phyloP scores from a whole-genome alignment of 805 yeast species.

The Ogataea nitratoaversa region DNA sequence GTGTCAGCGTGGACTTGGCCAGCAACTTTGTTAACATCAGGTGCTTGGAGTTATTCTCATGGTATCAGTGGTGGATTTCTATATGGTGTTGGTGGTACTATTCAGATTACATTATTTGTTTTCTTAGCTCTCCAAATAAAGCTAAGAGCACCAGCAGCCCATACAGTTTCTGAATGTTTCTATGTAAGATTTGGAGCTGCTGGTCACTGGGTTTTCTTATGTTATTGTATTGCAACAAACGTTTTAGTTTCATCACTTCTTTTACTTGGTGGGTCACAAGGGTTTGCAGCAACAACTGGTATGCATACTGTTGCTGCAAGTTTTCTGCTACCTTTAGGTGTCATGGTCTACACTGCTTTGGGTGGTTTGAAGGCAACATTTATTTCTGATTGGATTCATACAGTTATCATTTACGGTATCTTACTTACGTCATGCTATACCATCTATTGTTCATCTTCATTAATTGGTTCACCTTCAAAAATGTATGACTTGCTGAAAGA shows the following conservation, averaged over 20 bases:
- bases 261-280: constrained; percentile 42
- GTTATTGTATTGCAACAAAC: constrained; percentile 35
- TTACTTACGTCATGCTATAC: constrained; percentile 31
- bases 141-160: constrained; percentile 38
- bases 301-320: constrained; percentile 43
- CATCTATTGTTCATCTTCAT: constrained; percentile 33
- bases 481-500: constrained; percentile 39
- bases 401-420: constrained; percentile 32
- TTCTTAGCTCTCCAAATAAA: constrained; percentile 38
- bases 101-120: constrained; percentile 35
- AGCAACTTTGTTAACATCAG: constrained; percentile 35
- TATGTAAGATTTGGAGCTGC: constrained; percentile 35
- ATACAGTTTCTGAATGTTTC: constrained; percentile 39
- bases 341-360: constrained; percentile 42
- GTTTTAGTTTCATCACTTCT: constrained; percentile 33
- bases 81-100: constrained; percentile 35
- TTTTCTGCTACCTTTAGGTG: constrained; percentile 44
- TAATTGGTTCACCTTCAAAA: constrained; percentile 41
- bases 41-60: constrained; percentile 37
- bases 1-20: constrained; percentile 49
- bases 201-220: constrained; percentile 34
- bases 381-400: constrained; percentile 49
- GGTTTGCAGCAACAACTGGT: constrained; percentile 38
- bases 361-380: constrained; percentile 55
- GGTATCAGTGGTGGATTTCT: constrained; percentile 40